Percentiles rank a stretch among this genome's conserved stretches.
Conservation (phyloP, 306 rosid species). For the Cucumis melo region DNA sequence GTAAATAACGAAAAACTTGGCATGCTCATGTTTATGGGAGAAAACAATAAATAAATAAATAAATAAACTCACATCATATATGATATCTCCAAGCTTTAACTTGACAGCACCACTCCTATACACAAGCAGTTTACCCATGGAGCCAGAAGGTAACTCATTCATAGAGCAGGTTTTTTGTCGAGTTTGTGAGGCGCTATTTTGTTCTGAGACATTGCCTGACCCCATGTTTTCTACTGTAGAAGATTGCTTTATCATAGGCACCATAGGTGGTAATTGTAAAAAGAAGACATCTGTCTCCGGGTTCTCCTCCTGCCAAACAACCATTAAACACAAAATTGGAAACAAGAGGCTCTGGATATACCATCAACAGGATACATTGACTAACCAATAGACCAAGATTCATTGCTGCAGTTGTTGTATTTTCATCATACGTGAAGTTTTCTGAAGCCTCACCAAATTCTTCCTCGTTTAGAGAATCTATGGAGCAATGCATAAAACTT, state of each 20-base stretch:
- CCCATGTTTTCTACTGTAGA: slow-evolving; percentile 11
- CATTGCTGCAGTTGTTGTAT: slow-evolving; percentile 20
- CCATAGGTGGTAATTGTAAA: slow-evolving; percentile 38
- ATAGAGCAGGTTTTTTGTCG: slow-evolving; percentile 20
- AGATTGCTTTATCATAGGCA: slow-evolving; percentile 33
- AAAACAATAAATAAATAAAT: not conserved
- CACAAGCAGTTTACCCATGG: slow-evolving; percentile 73
- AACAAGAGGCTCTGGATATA: not conserved
- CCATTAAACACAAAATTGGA: slow-evolving; percentile 6
- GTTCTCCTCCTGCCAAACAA: slow-evolving; percentile 57
- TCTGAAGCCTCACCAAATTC: slow-evolving; percentile 58
- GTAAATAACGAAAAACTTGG: not conserved
- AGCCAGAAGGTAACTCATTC: slow-evolving; percentile 50
- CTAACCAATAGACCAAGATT: slow-evolving; percentile 69
- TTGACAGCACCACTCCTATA: slow-evolving; percentile 71
- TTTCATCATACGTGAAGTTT: slow-evolving; percentile 38
- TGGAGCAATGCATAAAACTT: slow-evolving; percentile 10
- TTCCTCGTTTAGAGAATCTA: slow-evolving; percentile 51
- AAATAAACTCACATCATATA: slow-evolving; percentile 57
- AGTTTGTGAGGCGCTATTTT: slow-evolving; percentile 7
- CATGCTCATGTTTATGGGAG: not conserved
- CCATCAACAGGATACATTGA: slow-evolving; percentile 1
- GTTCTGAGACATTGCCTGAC: slow-evolving; percentile 17
- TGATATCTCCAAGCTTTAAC: slow-evolving; percentile 60
- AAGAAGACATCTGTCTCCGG: slow-evolving; percentile 43